Evolutionary conservation across 2,329 filamentous ascomycete species (phyloP), one percentile per base, ranked within the genome.

Genomic region (Monosporascus sp.): DNA sequence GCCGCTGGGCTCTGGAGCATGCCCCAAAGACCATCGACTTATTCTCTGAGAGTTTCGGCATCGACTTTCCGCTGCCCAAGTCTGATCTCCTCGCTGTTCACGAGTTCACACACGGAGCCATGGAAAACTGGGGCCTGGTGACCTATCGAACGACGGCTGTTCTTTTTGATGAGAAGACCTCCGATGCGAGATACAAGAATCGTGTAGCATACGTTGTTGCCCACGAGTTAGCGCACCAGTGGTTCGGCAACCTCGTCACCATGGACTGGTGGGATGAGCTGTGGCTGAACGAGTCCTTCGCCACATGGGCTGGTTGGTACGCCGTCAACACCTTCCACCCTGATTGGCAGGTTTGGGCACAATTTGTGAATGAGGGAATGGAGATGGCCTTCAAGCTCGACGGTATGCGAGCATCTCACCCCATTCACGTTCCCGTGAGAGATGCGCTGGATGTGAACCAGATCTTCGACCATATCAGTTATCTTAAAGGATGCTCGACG

Each of bases 231-330:
- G 94, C 92, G 52, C 91, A 96, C 67, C 91, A 96, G 74, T 96
- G 92, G 92, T 96, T 96, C 63, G 91, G 91, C 38, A 95, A 96
- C 69, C 81, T 96, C 11, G 91, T 96, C 44, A 96, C 92, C 6
- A 96, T 96, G 91, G 90, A 96, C 70, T 96, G 91, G 90, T 94
- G 89, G 90, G 90, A 87, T 67, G 89, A 95, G 74, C 81, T 94
- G 41, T 96, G 91, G 91, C 80, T 96, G 50, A 96, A 96, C 65
- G 93, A 97, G 72, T 92, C 92, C 14, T 99, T 99, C 67, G 94
- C 94, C 42, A 99, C 94, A 3, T 97, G 93, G 93, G 93, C 97
- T 44, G 94, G 93, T 50, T 99, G 93, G 93, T 81, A 92, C 56
- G 92, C 91, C 9, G 84, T 92, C 54, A 90, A 97, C 67, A 82